These are phyloP conservation scores for Beauveria brongniartii DNA, from an alignment of 2,329 filamentous ascomycete species.

Conservation along the genomic window DNA sequence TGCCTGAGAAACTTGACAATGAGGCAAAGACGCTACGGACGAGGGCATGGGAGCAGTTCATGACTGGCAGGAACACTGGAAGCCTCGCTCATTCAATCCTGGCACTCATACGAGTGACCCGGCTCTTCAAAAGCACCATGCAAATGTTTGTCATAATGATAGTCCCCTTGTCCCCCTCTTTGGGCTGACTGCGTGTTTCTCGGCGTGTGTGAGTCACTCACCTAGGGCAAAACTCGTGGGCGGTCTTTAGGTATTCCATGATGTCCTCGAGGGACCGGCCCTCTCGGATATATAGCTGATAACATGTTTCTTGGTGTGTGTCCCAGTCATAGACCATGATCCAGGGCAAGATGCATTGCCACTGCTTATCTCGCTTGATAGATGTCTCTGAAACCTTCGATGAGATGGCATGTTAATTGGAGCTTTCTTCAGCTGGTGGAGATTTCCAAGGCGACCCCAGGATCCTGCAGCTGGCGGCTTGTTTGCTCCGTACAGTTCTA, in stretches of 20 bases:
- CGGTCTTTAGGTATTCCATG: constrained; percentile 58
- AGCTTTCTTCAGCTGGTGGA: constrained; percentile 1
- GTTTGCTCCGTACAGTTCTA: constrained; percentile 3
- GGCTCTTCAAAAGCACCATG: background rate
- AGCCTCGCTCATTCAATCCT: background rate
- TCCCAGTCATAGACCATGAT: constrained; percentile 42
- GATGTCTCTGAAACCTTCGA: background rate
- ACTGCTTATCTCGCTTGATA: background rate
- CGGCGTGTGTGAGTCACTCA: constrained; percentile 38
- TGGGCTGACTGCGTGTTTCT: constrained; percentile 7
- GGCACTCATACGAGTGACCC: background rate
- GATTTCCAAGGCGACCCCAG: background rate
- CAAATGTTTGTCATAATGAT: background rate
- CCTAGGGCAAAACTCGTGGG: constrained; percentile 63
- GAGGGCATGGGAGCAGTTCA: background rate
- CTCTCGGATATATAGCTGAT: constrained; percentile 67
- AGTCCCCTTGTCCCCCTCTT: background rate
- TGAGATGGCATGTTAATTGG: background rate
- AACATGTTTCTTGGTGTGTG: constrained; percentile 33
- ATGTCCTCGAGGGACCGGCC: constrained; percentile 66
- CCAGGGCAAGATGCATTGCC: constrained; percentile 8
- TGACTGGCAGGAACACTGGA: background rate
- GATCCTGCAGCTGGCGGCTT: background rate
- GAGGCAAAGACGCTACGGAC: background rate
- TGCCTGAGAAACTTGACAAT: background rate